Base-by-base conservation (phyloP, 2,329 filamentous ascomycete species). In the Geosmithia putterillii region DNA sequence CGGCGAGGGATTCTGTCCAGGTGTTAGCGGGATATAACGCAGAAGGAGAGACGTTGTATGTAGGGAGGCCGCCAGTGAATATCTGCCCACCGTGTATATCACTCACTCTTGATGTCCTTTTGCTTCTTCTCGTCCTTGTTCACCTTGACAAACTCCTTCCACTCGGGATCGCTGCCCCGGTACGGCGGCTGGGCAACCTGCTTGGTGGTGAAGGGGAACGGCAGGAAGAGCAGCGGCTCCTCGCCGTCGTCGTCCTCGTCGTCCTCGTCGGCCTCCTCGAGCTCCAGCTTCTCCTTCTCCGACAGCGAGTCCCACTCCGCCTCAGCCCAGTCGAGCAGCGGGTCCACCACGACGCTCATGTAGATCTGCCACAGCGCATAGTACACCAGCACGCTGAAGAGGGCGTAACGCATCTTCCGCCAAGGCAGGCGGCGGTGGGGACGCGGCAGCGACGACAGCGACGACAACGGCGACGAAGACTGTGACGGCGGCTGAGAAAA, bases 141-240 rank as follows among this genome's bases (percentile, higher is more conserved):
- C n/a, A 83, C 62, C 44, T 70, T 70, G 15, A 78, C 53, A 48
- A 80, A 84, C 41, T 67, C 64, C 47, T 67, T 62, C 76, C 76
- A 83, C 56, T 84, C 81, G 3, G 79, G 78, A 50, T 81, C 77
- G 21, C 62, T 64, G 42, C 69, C 69, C 46, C 64, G 65, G 54
- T 79, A 81, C 2, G 70, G 71, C 23, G 59, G 54, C 23, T 69
- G 65, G 15, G 65, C 60, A 17, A 76, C 58, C 45, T 64, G 50
- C 41, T 66, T 67, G 1, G 67, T 74, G 2, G 74, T 77, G 38
- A 76, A 76, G 3, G 77, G 76, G 42, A 83, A 71, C 0, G 80
- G 76, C 7, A 84, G 69, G 47, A 83, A 83, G 5, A 69, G 18
- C 14, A 70, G 49, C 2, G 69, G 58, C 17, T 70, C 64, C 14